Conservation (phyloP, 345 rosid species). For the Moricandia arvensis region DNA sequence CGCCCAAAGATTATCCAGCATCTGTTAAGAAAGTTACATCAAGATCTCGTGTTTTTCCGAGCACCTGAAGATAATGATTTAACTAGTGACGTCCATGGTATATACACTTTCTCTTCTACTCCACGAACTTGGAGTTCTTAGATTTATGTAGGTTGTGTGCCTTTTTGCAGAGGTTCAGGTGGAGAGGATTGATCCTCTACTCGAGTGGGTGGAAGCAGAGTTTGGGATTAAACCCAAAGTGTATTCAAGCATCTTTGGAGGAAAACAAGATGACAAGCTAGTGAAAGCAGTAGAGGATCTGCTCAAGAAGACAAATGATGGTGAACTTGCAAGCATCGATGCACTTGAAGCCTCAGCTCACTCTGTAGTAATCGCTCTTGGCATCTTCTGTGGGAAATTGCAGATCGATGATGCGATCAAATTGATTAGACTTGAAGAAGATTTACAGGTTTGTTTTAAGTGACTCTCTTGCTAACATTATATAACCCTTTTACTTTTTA, state of each 20-base stretch:
- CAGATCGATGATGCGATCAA: slow-evolving; percentile 84
- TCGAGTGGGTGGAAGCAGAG: slow-evolving; percentile 78
- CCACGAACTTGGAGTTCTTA: background rate
- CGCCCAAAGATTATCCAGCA: slow-evolving; percentile 60
- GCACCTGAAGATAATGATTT: slow-evolving; percentile 69
- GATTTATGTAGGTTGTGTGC: background rate
- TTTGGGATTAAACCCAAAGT: slow-evolving; percentile 76
- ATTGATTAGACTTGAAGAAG: slow-evolving; percentile 94
- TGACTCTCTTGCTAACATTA: slow-evolving; percentile 3
- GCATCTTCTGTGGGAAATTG: slow-evolving; percentile 65
- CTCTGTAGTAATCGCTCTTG: slow-evolving; percentile 70
- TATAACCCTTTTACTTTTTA: background rate
- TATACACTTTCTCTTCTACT: background rate
- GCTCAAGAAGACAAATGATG: slow-evolving; percentile 60
- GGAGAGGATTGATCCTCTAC: slow-evolving; percentile 83
- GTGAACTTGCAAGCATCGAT: slow-evolving; percentile 87
- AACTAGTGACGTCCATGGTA: slow-evolving; percentile 68
- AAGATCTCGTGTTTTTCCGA: slow-evolving; percentile 83
- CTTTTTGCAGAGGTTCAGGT: slow-evolving; percentile 63
- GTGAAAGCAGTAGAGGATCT: slow-evolving; percentile 60
- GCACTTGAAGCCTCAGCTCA: slow-evolving; percentile 88
- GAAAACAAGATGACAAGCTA: slow-evolving; percentile 81
- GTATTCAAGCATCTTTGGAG: slow-evolving; percentile 77
- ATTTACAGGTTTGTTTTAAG: slow-evolving; percentile 60
- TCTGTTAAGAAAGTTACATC: slow-evolving; percentile 67